phyloP scores from a whole-genome alignment of 225 moss, liverwort and hornwort species.

The Climacium dendroides region DNA sequence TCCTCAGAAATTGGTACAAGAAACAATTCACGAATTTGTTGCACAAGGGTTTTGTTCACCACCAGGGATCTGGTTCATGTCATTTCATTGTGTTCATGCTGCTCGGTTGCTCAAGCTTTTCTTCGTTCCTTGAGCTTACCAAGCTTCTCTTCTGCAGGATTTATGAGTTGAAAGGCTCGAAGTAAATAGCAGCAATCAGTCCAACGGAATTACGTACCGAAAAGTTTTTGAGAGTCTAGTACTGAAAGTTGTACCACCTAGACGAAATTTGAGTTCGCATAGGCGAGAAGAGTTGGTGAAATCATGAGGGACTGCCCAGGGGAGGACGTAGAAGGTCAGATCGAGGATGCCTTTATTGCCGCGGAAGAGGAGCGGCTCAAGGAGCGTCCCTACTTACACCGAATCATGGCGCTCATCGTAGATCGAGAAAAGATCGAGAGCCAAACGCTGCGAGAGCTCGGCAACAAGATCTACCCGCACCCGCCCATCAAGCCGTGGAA shows the following conservation, averaged over 20 bases:
- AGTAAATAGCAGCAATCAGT: not conserved
- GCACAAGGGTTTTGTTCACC: not conserved
- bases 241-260: not conserved
- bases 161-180: not conserved
- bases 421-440: slow-evolving; percentile 30
- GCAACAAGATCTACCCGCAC: slow-evolving; percentile 12
- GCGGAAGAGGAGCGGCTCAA: slow-evolving; percentile 29
- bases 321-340: not conserved
- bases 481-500: slow-evolving; percentile 24
- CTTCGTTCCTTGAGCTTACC: too few species aligned
- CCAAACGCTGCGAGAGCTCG: slow-evolving; percentile 5
- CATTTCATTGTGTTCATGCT: too few species aligned
- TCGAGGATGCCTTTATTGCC: slow-evolving; percentile 17
- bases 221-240: too few species aligned
- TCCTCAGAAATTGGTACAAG: not conserved
- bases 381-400: slow-evolving; percentile 7
- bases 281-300: not conserved
- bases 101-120: too few species aligned
- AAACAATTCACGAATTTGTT: not conserved
- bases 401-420: not conserved
- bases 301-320: slow-evolving; percentile 23
- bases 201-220: not conserved
- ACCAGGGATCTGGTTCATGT: too few species aligned
- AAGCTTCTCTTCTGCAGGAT: not conserved
- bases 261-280: not conserved